These are phyloP conservation scores for Hirschioporus abietinus DNA, from an alignment of 768 basidiomycete species.

Conservation along the genomic window DNA sequence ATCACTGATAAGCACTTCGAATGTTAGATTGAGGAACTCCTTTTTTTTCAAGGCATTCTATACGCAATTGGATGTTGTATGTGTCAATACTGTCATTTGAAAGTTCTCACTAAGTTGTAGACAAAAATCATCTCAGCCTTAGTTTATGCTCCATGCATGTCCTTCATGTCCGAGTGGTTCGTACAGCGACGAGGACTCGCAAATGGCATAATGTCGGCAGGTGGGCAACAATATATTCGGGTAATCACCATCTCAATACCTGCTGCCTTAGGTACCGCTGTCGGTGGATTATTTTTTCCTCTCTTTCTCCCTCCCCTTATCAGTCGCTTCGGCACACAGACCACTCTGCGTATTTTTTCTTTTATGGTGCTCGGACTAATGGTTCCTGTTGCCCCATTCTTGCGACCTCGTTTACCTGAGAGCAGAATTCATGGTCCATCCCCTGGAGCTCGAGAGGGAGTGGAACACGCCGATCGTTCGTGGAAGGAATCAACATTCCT, in stretches of 20 bases:
- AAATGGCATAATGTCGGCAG: slow-evolving; percentile 27
- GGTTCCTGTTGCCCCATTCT: slow-evolving; percentile 20
- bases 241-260: not conserved
- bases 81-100: not conserved
- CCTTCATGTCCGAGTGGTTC: slow-evolving; percentile 29
- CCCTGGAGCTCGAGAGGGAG: slow-evolving; percentile 2
- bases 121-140: slow-evolving; percentile 18
- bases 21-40: slow-evolving; percentile 20
- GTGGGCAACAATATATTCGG: slow-evolving; percentile 5
- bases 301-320: slow-evolving; percentile 24
- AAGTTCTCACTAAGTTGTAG: slow-evolving; percentile 2
- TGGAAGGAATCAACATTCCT: slow-evolving; percentile 23
- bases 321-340: slow-evolving; percentile 16
- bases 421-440: slow-evolving; percentile 18
- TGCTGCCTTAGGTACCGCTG: slow-evolving; percentile 18
- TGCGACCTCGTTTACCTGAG: slow-evolving; percentile 22
- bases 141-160: slow-evolving; percentile 24
- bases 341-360: slow-evolving; percentile 22
- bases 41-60: slow-evolving; percentile 25
- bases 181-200: slow-evolving; percentile 26
- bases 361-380: slow-evolving; percentile 16
- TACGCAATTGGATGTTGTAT: slow-evolving; percentile 27
- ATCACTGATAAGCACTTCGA: slow-evolving; percentile 5
- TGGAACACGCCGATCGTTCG: slow-evolving; percentile 3
- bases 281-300: slow-evolving; percentile 25